These are phyloP conservation scores for Aspergillus biplanus DNA, from an alignment of 495 filamentous ascomycete species.

Conservation along the genomic window DNA sequence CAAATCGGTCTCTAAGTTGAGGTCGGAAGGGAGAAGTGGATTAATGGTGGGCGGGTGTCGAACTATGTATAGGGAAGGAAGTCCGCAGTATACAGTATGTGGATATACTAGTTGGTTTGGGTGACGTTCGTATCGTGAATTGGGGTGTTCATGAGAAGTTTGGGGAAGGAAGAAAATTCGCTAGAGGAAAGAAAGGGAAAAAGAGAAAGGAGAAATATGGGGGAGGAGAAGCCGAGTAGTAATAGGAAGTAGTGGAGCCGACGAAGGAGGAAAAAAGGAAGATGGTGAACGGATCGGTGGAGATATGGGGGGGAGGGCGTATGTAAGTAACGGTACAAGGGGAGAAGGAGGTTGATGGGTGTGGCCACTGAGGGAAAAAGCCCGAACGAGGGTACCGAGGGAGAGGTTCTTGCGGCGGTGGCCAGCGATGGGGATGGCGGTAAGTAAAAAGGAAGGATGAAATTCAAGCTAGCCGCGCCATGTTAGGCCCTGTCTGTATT, in stretches of 20 bases:
- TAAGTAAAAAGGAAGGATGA: conserved; percentile 27
- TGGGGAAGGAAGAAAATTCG: conserved; percentile 19
- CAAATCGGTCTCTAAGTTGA: background rate
- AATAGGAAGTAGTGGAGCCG: conserved; percentile 28
- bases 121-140: conserved; percentile 1
- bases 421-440: conserved; percentile 25
- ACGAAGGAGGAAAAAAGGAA: conserved; percentile 28
- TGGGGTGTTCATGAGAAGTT: conserved; percentile 13
- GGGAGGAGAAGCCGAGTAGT: conserved; percentile 29
- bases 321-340: conserved; percentile 39
- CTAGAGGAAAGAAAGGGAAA: conserved; percentile 18
- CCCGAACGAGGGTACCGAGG: conserved; percentile 30
- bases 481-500: conserved; percentile 17
- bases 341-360: conserved; percentile 27
- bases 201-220: conserved; percentile 22
- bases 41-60: too few species aligned
- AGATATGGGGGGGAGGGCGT: conserved; percentile 27
- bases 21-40: conserved; percentile 17
- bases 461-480: conserved; percentile 26
- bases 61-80: too few species aligned
- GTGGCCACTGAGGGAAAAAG: conserved; percentile 28
- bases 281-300: conserved; percentile 32
- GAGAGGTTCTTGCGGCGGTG: conserved; percentile 26
- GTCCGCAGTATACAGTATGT: background rate
- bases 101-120: conserved; percentile 12